Evolutionary conservation across 257 asterid genomes (phyloP).

Genomic region (Solanum sparsipilum): DNA sequence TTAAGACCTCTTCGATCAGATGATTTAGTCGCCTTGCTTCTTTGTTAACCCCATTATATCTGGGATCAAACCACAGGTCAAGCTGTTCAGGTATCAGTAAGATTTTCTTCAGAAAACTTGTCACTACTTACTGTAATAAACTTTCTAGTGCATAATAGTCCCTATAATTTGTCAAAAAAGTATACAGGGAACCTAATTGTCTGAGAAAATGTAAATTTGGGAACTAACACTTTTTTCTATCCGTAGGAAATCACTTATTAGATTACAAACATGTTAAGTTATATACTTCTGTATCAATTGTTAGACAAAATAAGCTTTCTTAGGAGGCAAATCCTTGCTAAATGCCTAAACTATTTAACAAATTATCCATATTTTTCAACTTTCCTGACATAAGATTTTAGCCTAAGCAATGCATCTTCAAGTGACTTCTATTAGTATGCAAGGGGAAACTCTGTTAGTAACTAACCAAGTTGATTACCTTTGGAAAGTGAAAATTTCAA

Average conservation of each 20-base stretch:
- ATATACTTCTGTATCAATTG: not conserved
- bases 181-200: not conserved
- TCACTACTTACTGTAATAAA: not conserved
- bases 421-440: not conserved
- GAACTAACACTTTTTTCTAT: not conserved
- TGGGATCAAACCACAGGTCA: conserved; percentile 83
- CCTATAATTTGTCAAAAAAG: not conserved
- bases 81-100: conserved; percentile 48
- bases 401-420: not conserved
- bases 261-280: not conserved
- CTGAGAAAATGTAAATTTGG: not conserved
- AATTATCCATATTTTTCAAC: not conserved
- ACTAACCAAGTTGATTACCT: not conserved
- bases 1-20: conserved; percentile 46
- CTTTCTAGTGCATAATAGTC: not conserved
- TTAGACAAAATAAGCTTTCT: not conserved
- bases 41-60: conserved; percentile 69
- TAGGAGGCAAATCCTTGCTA: not conserved
- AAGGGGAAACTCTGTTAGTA: not conserved
- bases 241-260: not conserved
- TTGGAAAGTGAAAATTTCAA: not conserved
- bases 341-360: not conserved
- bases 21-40: conserved; percentile 65
- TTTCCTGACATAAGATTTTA: not conserved
- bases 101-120: not conserved